Evolutionary conservation across 2,329 filamentous ascomycete genomes (phyloP), one percentile per base, ranked within the genome.

Genomic region (Didymella sp.): DNA sequence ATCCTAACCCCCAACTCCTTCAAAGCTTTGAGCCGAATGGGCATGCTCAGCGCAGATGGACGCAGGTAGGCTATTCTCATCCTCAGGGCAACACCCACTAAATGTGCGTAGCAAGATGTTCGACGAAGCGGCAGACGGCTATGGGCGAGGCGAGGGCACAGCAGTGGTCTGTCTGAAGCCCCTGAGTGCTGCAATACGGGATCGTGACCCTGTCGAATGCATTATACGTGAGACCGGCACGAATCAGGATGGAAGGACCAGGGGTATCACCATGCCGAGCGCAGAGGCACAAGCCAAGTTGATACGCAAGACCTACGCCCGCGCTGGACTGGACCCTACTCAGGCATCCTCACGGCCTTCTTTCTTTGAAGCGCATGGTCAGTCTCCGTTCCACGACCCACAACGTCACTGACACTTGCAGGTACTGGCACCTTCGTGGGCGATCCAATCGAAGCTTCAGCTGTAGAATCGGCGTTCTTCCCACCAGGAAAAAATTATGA

Each of bases 141-240:
- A 89, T 65, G 85, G 82, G 0, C 79, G 86, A 19, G 87, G 86
- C 0, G 55, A 66, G n/a, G 66, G 64, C 2, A 33, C 66, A 3
- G 50, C 22, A 2, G n/a, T 28, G 2, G 62, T 88, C 1, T 66
- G 87, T 15, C 67, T 88, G 9, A 88, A 88, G 73, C 79, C 76
- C 1, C 74, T 88, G 0, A 72, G 74, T 6, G 80, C 83, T 63
- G 87, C 87, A 0, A 56, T 88, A 2, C 72, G 73, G 3, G 82
- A 85, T 62, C 83, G 83, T 11, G 84, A 88, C 62, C 73, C 78
- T 0, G 77, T 82, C 25, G 70, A 76, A 13, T 74, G 73, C 2
- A 56, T 82, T 4, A 79, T 82, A 24, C 67, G 77, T 7, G 72
- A 64, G 0, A 76, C 74, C 0, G 78, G 70, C 3, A 54, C 69